Evolutionary conservation across 169 alveolate species (phyloP), one percentile per base, ranked within the genome.

Genomic region (Plasmodium knowlesi): DNA sequence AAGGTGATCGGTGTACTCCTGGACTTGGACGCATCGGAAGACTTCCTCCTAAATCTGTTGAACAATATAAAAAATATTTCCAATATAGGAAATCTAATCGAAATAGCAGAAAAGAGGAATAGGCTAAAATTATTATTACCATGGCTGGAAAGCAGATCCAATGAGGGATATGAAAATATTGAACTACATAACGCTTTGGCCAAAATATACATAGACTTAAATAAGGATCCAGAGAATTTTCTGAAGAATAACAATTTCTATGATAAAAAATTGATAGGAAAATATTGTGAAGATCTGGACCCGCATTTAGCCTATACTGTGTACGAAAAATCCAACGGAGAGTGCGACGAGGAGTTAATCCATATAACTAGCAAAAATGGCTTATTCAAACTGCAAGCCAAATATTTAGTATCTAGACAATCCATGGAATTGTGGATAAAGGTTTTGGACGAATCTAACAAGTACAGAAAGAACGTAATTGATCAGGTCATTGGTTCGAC

Each of bases 291-390:
- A 96, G 99, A 99, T 54, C 97, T 99, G 91, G 99, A 99, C 96
- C 99, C 99, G 16, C 99, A 99, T 96, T 97, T 99, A 86, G 99
- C 99, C n/a, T 98, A 97, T 96, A 97, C 98, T 41, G 99, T 99
- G 22, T 99, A 99, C 97, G 98, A 98, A 95, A 97, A 99, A 94
- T 99, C 99, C 30, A 98, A 99, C 98, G 99, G 99, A 57, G 96
- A 98, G 91, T 99, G 99, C 96, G 99, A 99, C 95, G 98, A 98
- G 88, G 99, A 98, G 96, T 97, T 99, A 34, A 98, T 99, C 53
- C 98, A 98, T 70, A 97, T 99, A 80, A 99, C 99, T 37, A 99
- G 99, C 97, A 98, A 97, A 91, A 98, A 99, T 95, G 99, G 99
- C 76, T 97, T 99, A 88, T 99, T 97, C 97, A 96, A 99, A 94